phyloP scores from a whole-genome alignment of 75 land plant species.

The Picea glauca region DNA sequence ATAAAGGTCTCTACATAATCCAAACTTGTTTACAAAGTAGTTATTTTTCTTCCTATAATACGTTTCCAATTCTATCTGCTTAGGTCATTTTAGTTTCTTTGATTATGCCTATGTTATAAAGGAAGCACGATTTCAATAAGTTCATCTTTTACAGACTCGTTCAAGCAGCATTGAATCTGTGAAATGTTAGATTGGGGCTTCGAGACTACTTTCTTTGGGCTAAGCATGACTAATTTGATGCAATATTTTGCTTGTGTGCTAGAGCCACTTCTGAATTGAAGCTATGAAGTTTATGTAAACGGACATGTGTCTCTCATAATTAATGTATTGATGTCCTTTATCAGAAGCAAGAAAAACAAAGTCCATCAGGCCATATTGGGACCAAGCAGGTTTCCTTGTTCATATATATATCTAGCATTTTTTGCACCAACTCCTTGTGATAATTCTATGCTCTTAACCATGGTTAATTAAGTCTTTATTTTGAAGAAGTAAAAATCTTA shows the following conservation, averaged over 20 bases:
- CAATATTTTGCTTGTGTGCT: background rate
- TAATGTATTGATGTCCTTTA: background rate
- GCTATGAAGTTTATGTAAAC: background rate
- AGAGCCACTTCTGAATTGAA: background rate
- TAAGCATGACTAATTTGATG: background rate
- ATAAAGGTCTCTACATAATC: background rate
- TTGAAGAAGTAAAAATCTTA: background rate
- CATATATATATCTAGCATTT: background rate
- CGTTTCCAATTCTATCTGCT: background rate
- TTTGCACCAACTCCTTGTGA: background rate
- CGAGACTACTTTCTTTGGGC: background rate
- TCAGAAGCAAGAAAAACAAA: background rate
- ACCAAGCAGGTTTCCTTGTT: background rate
- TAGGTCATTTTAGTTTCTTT: background rate
- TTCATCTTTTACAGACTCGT: background rate
- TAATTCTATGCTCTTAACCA: background rate
- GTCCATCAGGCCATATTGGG: background rate
- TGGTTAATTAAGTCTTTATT: background rate
- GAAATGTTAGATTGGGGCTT: background rate
- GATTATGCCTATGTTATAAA: background rate
- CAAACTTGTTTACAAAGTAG: background rate
- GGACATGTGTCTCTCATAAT: background rate
- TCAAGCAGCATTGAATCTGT: background rate
- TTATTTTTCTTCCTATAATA: background rate
- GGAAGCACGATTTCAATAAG: background rate